Base-by-base conservation (phyloP, 2,329 filamentous ascomycete species). In the Cytospora mali region DNA sequence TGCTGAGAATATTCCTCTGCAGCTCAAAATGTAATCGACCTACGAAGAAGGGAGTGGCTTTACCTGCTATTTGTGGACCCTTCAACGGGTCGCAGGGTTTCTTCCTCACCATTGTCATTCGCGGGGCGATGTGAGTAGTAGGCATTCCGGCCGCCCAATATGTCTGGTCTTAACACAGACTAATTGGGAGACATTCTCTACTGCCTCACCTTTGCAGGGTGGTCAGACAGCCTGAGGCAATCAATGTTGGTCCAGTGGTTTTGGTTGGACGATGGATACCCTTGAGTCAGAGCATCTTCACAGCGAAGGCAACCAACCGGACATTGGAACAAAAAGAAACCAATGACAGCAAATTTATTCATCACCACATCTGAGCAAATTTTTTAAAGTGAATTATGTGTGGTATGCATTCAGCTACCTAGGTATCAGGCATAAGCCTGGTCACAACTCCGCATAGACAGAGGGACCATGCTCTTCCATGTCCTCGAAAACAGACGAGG, bases 381-480 rank as follows among this genome's bases (percentile, higher is more conserved):
- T 18, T 42, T 14, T 1, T 46, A 46, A 46, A 23, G 42, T 23
- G n/a, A 46, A 46, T 46, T 46, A 46, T 46, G 21, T 46, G 42
- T 46, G 42, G 42, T 46, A 46, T 23, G 42, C 42, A 23, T 56
- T 48, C 23, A 31, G 54, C 54, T 56, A 56, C 54, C 39, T 56
- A 56, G 35, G 21, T 42, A 31, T 56, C 25, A 23, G 54, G 25
- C 42, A 46, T 23, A 18, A 46, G 42, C 21, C 42, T 46, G 42
- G 42, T 46, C 42, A 46, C 21, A 11, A 23, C n/a, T 46, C 42
- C 18, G 42, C n/a, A 9, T n/a, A 46, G 42, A n/a, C 42, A 46
- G 42, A 46, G 42, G 42, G n/a, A 23, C 39, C 42, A 18, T 57
- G 55, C 23, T 16, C 55, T 57, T 57, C 28, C 18, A 48, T 57